phyloP scores from a whole-genome alignment of 805 yeast species.

The Candida loeiensis region DNA sequence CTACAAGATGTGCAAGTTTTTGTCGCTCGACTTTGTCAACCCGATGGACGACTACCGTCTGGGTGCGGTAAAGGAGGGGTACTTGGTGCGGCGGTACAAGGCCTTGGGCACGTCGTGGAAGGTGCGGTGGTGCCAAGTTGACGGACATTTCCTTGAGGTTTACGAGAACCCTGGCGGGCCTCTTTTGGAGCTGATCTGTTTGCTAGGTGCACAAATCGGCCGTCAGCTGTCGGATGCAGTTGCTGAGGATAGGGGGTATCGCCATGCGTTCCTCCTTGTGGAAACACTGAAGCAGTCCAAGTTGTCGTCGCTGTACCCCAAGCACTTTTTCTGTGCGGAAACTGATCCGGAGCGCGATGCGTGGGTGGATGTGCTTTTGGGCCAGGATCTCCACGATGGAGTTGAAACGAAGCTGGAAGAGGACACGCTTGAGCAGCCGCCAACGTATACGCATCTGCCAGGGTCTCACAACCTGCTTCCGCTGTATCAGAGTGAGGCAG shows the following conservation, averaged over 20 bases:
- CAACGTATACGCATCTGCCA: background rate
- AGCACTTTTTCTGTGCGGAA: constrained; percentile 74
- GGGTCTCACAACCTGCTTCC: background rate
- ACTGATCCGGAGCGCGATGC: constrained; percentile 69
- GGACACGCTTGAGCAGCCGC: background rate
- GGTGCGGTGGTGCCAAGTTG: constrained; percentile 63
- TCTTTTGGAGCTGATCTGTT: constrained; percentile 48
- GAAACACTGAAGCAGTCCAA: constrained; percentile 40
- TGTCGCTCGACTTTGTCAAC: constrained; percentile 65
- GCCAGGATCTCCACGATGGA: background rate
- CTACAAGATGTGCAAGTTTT: constrained; percentile 55
- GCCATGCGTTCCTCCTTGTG: constrained; percentile 59
- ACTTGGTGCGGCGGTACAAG: constrained; percentile 58
- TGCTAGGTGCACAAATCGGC: constrained; percentile 54
- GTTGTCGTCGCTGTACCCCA: constrained; percentile 36
- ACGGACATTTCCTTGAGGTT: constrained; percentile 54
- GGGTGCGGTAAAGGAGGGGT: constrained; percentile 62
- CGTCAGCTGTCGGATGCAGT: constrained; percentile 43
- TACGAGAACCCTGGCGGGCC: constrained; percentile 57
- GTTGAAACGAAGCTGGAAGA: background rate
- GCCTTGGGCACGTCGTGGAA: constrained; percentile 67
- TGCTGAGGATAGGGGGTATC: constrained; percentile 46
- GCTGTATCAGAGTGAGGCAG: background rate
- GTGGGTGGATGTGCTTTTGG: constrained; percentile 55
- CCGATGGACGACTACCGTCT: constrained; percentile 51